Base-by-base conservation (phyloP, 768 basidiomycete species). In the Russula vinacea region DNA sequence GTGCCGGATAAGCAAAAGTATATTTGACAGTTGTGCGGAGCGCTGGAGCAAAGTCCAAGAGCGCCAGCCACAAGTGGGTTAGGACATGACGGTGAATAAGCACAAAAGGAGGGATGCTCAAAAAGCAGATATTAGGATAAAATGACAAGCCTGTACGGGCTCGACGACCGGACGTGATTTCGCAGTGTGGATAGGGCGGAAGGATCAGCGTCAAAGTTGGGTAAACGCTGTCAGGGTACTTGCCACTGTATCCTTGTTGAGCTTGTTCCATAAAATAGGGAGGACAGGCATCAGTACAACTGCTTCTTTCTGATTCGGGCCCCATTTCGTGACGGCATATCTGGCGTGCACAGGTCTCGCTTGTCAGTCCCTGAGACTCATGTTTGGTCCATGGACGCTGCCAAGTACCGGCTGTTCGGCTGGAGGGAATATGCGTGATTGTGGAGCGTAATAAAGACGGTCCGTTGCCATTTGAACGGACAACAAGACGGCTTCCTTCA, bases 1-100 rank as follows among this genome's bases (percentile, higher is more conserved):
- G 39, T 19, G 35, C 26, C 29, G 32, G 45, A 33, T 37, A 39
- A 19, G 26, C 35, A 55, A 39, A 57, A 63, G 56, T 10, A 24
- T 58, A 39, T 58, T 51, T 63, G 57, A 58, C 56, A 35, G 42
- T 2, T n/a, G n/a, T n/a, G 24, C 62, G 62, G 56, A 63, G 62
- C 62, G 62, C 62, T 22, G 32, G 56, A 56, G 22, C 19, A 39
- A 56, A 29, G 29, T 37, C 56, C n/a, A n/a, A n/a, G 29, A 26
- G 14, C 37, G 45, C n/a, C 19, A 32, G 0, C 45, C 11, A 10
- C 22, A 47, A 22, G 10, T 9, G n/a, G 45, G 22, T 22, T 19
- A n/a, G n/a, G n/a, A n/a, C n/a, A n/a, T n/a, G n/a, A n/a, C n/a
- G 0, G 44, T n/a, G 44, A 9, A 44, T 19, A 44, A 9, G n/a